These are phyloP conservation scores for Earliella scabrosa DNA, from an alignment of 1,284 basidiomycete species.

Conservation along the genomic window DNA sequence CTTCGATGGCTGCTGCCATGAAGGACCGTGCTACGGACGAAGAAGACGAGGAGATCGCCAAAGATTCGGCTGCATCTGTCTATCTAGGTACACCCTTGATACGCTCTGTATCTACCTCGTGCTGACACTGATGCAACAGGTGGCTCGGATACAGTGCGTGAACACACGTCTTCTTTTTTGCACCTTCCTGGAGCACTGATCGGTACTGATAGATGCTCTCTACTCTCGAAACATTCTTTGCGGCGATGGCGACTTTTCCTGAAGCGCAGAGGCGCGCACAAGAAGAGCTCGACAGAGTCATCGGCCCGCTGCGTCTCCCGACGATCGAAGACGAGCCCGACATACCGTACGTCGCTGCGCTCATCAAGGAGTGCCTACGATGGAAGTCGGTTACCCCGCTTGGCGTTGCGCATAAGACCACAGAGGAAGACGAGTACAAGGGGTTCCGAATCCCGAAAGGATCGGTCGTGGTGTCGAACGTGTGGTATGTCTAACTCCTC, in stretches of 20 bases:
- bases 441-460: slow-evolving; percentile 30
- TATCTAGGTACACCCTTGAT: background rate
- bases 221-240: slow-evolving; percentile 34
- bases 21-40: background rate
- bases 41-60: slow-evolving; percentile 1
- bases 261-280: slow-evolving; percentile 36
- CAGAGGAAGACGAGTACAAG: slow-evolving; percentile 21
- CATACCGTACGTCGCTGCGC: slow-evolving; percentile 24
- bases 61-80: background rate
- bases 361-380: slow-evolving; percentile 27
- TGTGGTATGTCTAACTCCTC: background rate
- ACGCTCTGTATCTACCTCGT: background rate
- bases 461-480: slow-evolving; percentile 19
- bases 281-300: slow-evolving; percentile 33
- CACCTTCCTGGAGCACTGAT: background rate
- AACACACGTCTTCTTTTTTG: background rate
- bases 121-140: background rate
- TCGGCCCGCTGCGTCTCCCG: slow-evolving; percentile 25
- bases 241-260: slow-evolving; percentile 39
- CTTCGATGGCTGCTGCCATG: background rate
- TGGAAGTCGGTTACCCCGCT: slow-evolving; percentile 24
- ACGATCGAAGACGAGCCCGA: slow-evolving; percentile 13
- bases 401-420: slow-evolving; percentile 2
- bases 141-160: slow-evolving; percentile 6
- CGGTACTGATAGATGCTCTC: slow-evolving; percentile 21